phyloP scores from a whole-genome alignment of 179 eudicot species.

The Pouteria campechiana region DNA sequence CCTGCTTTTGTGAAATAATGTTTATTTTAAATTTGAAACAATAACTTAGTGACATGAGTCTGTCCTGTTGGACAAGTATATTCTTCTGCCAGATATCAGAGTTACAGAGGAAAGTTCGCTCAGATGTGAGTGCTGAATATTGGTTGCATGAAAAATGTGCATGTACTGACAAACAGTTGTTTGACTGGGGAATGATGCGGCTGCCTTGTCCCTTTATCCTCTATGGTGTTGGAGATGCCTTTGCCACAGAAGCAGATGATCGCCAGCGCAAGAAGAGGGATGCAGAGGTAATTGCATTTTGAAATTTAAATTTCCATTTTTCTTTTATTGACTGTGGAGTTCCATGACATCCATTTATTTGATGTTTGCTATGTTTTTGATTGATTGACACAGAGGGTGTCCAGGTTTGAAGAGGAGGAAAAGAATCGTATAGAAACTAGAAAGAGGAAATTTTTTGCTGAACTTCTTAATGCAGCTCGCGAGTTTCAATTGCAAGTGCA shows the following conservation, averaged over 20 bases:
- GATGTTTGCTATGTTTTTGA: neutral
- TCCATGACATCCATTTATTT: neutral
- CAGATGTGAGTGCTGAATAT: constrained; percentile 80
- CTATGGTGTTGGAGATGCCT: constrained; percentile 89
- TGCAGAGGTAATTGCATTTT: constrained; percentile 51
- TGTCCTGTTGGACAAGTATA: constrained; percentile 2
- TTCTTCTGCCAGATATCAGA: constrained; percentile 54
- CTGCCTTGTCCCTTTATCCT: constrained; percentile 55
- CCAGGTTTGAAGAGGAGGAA: constrained; percentile 82
- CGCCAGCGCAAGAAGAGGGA: constrained; percentile 85
- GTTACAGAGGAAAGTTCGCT: constrained; percentile 74
- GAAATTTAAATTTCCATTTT: neutral
- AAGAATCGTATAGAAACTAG: constrained; percentile 65
- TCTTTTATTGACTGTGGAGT: neutral
- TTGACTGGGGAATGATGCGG: constrained; percentile 96
- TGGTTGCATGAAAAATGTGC: constrained; percentile 78
- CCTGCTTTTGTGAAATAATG: neutral
- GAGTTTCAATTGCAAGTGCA: constrained; percentile 83
- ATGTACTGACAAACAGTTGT: constrained; percentile 72
- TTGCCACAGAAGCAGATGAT: constrained; percentile 71
- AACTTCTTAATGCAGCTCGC: constrained; percentile 85
- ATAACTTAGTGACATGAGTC: neutral
- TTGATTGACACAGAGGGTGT: constrained; percentile 57
- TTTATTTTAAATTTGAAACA: too few relatives aligned
- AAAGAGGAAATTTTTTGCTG: constrained; percentile 85